These are phyloP conservation scores for Fraxinus baroniana DNA, from an alignment of 305 asterid genomes.

Conservation along the genomic window DNA sequence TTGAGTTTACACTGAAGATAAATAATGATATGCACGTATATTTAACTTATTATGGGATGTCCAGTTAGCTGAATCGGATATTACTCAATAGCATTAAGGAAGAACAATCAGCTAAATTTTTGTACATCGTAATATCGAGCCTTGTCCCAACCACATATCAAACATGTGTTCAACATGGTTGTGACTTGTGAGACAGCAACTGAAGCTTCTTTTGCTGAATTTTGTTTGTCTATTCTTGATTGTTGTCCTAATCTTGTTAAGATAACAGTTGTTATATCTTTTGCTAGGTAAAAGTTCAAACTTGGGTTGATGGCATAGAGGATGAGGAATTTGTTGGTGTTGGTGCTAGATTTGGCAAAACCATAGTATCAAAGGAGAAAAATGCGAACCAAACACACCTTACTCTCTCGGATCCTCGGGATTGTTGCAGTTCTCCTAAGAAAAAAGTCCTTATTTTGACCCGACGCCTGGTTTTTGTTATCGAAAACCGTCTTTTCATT, in stretches of 20 bases:
- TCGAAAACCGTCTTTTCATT: neutral
- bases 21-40: neutral
- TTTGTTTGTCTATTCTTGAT: neutral
- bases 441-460: constrained; percentile 47
- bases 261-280: neutral
- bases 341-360: constrained; percentile 92
- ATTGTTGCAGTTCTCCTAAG: constrained; percentile 72
- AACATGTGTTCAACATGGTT: neutral
- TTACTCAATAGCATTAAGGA: neutral
- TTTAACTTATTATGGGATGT: neutral
- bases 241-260: neutral
- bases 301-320: constrained; percentile 83
- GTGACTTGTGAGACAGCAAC: neutral
- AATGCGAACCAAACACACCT: constrained; percentile 73
- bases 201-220: neutral
- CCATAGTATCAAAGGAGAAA: constrained; percentile 89
- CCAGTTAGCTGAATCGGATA: neutral
- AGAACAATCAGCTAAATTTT: neutral
- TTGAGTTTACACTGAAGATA: neutral
- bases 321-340: constrained; percentile 86
- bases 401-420: constrained; percentile 65
- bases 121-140: neutral
- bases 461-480: neutral
- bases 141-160: neutral
- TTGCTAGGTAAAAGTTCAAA: constrained; percentile 74